phyloP scores from a whole-genome alignment of 129 eudicot species.

The Dittrichia graveolens region DNA sequence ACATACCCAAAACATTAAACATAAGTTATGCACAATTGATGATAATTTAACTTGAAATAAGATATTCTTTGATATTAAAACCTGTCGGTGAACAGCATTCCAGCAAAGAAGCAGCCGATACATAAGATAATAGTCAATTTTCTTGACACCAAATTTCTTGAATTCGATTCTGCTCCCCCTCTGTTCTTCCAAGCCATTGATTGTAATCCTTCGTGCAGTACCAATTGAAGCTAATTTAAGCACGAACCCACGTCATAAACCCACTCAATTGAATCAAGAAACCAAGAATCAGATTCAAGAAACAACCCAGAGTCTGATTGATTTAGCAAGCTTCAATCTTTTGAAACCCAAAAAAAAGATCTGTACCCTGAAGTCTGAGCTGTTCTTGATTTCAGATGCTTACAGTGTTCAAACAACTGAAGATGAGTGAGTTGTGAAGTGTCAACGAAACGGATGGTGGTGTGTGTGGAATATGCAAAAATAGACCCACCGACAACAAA shows the following conservation, averaged over 20 bases:
- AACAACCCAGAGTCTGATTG: not conserved
- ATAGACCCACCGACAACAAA: conserved; percentile 32
- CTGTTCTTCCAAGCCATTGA: conserved; percentile 78
- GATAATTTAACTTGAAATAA: conserved; percentile 4
- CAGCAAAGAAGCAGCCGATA: conserved; percentile 75
- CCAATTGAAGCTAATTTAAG: conserved; percentile 20
- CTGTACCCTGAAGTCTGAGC: not conserved
- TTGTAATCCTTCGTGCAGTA: not conserved
- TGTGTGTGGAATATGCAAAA: conserved; percentile 17
- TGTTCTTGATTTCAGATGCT: not conserved
- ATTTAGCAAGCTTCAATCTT: not conserved
- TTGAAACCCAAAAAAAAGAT: conserved; percentile 11
- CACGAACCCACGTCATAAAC: conserved; percentile 19
- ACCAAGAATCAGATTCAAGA: not conserved
- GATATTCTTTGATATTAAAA: conserved; percentile 24
- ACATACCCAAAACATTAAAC: conserved; percentile 3
- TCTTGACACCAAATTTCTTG: conserved; percentile 56
- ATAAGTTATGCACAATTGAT: not conserved
- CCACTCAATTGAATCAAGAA: conserved; percentile 24
- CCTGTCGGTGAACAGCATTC: conserved; percentile 97
- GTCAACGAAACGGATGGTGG: not conserved
- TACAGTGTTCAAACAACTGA: not conserved
- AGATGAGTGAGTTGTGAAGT: conserved; percentile 19
- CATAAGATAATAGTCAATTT: conserved; percentile 63
- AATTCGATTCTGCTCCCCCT: conserved; percentile 48